Conservation (phyloP, 495 filamentous ascomycete species). For the Aspergillus homomorphus region DNA sequence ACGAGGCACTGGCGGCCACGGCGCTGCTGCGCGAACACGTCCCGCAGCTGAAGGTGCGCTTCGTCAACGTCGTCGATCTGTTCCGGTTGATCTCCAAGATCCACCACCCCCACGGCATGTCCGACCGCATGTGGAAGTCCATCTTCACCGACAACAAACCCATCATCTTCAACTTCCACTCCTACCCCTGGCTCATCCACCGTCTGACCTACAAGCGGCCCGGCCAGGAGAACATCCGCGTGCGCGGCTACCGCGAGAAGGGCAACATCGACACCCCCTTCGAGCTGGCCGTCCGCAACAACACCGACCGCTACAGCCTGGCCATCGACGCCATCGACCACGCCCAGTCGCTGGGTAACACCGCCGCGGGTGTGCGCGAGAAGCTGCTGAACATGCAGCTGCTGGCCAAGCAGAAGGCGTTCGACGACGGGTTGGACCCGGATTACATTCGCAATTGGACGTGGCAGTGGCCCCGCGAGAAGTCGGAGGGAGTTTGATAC, state of each 20-base stretch:
- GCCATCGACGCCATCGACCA: slow-evolving; percentile 72
- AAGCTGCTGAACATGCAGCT: slow-evolving; percentile 57
- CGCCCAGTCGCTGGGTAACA: slow-evolving; percentile 54
- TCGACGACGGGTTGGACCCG: slow-evolving; percentile 63
- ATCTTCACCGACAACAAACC: slow-evolving; percentile 66
- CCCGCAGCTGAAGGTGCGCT: slow-evolving; percentile 65
- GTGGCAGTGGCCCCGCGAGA: slow-evolving; percentile 49
- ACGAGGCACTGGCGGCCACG: slow-evolving; percentile 66
- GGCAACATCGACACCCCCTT: slow-evolving; percentile 76
- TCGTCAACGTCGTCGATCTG: slow-evolving; percentile 72
- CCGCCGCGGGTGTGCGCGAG: slow-evolving; percentile 55
- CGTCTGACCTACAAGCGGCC: slow-evolving; percentile 67
- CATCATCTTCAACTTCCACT: slow-evolving; percentile 77
- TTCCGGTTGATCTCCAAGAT: slow-evolving; percentile 66
- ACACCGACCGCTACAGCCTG: slow-evolving; percentile 66
- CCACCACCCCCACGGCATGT: slow-evolving; percentile 66
- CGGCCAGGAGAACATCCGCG: slow-evolving; percentile 59
- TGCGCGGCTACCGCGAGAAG: slow-evolving; percentile 73
- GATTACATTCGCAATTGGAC: slow-evolving; percentile 61
- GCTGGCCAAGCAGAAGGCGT: slow-evolving; percentile 54
- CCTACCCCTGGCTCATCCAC: slow-evolving; percentile 73
- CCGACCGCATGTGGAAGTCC: slow-evolving; percentile 57
- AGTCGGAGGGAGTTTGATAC: neutral
- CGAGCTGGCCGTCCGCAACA: slow-evolving; percentile 68
- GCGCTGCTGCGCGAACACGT: slow-evolving; percentile 61